These are phyloP conservation scores for Kluyveromyces sp. DNA, from an alignment of 1,139 yeast species.

Conservation along the genomic window DNA sequence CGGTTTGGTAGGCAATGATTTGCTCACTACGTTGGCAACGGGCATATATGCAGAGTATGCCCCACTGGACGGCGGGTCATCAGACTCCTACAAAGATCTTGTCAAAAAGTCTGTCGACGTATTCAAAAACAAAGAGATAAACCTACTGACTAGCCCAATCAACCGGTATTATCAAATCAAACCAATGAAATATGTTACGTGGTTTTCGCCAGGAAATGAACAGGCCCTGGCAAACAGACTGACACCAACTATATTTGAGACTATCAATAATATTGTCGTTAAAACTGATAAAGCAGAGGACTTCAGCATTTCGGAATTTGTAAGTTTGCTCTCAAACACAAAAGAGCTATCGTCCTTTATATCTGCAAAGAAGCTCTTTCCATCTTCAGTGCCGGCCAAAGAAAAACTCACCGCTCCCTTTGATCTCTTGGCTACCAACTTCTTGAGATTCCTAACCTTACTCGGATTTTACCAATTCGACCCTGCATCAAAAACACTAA, in stretches of 20 bases:
- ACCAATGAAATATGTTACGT: conserved; percentile 49
- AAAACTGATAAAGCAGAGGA: conserved; percentile 21
- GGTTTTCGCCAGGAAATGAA: conserved; percentile 47
- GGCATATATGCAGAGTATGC: conserved; percentile 60
- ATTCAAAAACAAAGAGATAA: conserved; percentile 53
- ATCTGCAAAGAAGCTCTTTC: conserved; percentile 27
- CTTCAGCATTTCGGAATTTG: conserved; percentile 27
- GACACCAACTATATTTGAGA: conserved; percentile 41
- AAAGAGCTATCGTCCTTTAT: conserved; percentile 31
- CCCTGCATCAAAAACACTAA: conserved; percentile 33
- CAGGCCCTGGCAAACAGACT: conserved; percentile 47
- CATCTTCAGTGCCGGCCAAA: conserved; percentile 27
- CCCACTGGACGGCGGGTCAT: conserved; percentile 61
- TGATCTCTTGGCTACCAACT: conserved; percentile 55
- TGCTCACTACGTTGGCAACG: conserved; percentile 61
- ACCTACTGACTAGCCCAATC: conserved; percentile 62
- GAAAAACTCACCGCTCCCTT: conserved; percentile 36
- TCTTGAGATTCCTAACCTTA: conserved; percentile 52
- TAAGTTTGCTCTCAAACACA: conserved; percentile 22
- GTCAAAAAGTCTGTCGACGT: conserved; percentile 43
- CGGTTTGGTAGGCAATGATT: conserved; percentile 62
- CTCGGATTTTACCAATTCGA: conserved; percentile 46
- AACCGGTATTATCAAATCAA: conserved; percentile 84
- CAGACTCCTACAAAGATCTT: conserved; percentile 51
- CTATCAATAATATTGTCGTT: conserved; percentile 35